These are phyloP conservation scores for Claviceps lovelessii DNA, from an alignment of 2,329 filamentous ascomycete genomes.

Conservation along the genomic window DNA sequence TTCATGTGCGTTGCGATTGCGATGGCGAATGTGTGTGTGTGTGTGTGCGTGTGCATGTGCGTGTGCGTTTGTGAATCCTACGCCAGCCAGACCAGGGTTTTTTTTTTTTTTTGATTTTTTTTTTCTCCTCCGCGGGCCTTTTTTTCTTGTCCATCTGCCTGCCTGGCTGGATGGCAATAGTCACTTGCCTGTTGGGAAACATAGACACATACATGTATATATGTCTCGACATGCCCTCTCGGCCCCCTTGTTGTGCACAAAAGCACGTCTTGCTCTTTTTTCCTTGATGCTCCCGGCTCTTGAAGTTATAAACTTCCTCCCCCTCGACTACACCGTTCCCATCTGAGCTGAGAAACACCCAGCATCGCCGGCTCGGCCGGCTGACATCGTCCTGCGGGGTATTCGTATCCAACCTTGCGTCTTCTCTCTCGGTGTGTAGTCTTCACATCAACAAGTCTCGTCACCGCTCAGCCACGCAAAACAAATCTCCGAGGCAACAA, in stretches of 20 bases:
- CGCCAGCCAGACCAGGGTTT: not conserved
- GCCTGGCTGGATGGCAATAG: not conserved
- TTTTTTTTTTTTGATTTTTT: no score
- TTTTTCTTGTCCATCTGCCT: no score
- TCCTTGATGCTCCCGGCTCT: not conserved
- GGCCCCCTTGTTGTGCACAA: no score
- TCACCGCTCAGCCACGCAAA: not conserved
- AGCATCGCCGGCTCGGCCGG: slow-evolving; percentile 3
- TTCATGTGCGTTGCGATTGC: no score
- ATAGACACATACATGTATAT: not conserved
- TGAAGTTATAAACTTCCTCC: not conserved
- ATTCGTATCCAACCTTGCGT: not conserved
- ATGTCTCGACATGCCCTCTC: slow-evolving; percentile 1
- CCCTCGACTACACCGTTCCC: not conserved
- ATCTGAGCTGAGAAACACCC: not conserved
- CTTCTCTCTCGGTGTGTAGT: not conserved
- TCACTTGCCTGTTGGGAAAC: no score
- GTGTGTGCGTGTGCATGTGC: not conserved
- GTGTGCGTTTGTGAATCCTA: not conserved
- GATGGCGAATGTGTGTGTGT: no score
- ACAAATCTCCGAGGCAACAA: not conserved
- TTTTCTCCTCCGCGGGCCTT: no score
- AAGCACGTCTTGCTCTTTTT: not conserved
- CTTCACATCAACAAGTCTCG: not conserved
- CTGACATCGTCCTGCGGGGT: not conserved